A percentile compares a stretch with the other conserved stretches of the same genome.
phyloP scores from a whole-genome alignment of 106 monocot genomes.

The Dendrobium officinale region DNA sequence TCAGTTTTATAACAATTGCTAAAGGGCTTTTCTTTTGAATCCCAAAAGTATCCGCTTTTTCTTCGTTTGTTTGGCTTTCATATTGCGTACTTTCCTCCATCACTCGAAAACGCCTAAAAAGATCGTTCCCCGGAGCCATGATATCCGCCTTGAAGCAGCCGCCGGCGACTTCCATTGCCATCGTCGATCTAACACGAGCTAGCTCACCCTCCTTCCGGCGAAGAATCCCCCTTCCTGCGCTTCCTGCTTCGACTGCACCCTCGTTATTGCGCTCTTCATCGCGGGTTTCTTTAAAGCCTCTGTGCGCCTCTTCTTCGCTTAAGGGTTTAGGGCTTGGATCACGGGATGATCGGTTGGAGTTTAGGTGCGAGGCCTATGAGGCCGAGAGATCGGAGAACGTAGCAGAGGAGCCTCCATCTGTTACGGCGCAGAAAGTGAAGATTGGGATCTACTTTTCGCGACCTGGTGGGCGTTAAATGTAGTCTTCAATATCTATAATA shows the following conservation, averaged over 20 bases:
- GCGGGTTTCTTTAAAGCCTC: not conserved
- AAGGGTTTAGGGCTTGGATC: slow-evolving; percentile 11
- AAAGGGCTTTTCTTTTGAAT: no score
- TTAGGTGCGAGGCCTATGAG: slow-evolving; percentile 23
- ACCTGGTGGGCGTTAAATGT: slow-evolving; percentile 94
- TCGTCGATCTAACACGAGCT: slow-evolving; percentile 1
- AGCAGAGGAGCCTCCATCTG: slow-evolving; percentile 11
- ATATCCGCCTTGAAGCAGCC: slow-evolving; percentile 9
- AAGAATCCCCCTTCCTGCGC: not conserved
- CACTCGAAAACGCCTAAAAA: not conserved
- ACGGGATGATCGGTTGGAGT: not conserved
- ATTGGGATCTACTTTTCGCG: slow-evolving; percentile 77
- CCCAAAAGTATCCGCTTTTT: no score
- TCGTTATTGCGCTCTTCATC: not conserved
- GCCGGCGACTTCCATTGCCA: slow-evolving; percentile 11
- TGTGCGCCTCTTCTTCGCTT: slow-evolving; percentile 4
- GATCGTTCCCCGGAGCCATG: not conserved
- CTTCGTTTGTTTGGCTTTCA: not conserved
- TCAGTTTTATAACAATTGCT: no score
- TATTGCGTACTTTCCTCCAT: not conserved
- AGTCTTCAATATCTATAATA: slow-evolving; percentile 93
- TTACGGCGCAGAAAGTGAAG: slow-evolving; percentile 46
- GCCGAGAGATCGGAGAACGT: slow-evolving; percentile 20
- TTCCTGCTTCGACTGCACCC: not conserved
- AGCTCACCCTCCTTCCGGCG: not conserved